These are phyloP conservation scores for Rosa persica DNA, from an alignment of 306 rosid genomes.

Conservation along the genomic window DNA sequence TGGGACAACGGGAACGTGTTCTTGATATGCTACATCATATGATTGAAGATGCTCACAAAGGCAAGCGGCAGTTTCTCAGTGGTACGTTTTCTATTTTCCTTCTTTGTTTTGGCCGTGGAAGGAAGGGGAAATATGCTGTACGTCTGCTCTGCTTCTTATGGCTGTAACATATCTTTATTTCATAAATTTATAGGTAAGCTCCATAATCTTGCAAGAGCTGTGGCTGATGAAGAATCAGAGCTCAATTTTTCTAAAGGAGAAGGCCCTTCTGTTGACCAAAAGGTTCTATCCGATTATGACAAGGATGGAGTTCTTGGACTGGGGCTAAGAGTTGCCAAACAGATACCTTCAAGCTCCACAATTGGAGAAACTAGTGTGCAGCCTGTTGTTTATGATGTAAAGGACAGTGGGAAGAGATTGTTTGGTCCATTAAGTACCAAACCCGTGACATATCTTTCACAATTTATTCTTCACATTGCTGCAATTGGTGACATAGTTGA, in stretches of 20 bases:
- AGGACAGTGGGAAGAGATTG: slow-evolving; percentile 79
- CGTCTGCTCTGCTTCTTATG: slow-evolving; percentile 17
- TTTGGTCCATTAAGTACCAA: slow-evolving; percentile 82
- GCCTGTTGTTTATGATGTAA: slow-evolving; percentile 67
- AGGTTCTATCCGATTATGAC: slow-evolving; percentile 53
- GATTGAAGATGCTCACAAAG: slow-evolving; percentile 97
- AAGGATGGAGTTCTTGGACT: slow-evolving; percentile 79
- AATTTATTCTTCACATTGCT: slow-evolving; percentile 91
- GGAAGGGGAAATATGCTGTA: slow-evolving; percentile 16
- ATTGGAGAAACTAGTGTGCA: slow-evolving; percentile 52
- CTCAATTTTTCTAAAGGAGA: slow-evolving; percentile 65
- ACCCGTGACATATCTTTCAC: slow-evolving; percentile 82
- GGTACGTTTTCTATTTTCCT: slow-evolving; percentile 47
- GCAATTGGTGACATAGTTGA: slow-evolving; percentile 98
- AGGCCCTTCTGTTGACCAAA: slow-evolving; percentile 59
- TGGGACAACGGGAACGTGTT: slow-evolving; percentile 95
- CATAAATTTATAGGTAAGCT: slow-evolving; percentile 72
- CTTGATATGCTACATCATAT: slow-evolving; percentile 90
- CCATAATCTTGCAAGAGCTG: slow-evolving; percentile 97
- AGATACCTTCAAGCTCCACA: slow-evolving; percentile 53
- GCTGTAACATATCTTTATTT: slow-evolving; percentile 27
- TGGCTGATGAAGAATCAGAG: slow-evolving; percentile 91
- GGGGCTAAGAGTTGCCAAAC: slow-evolving; percentile 77
- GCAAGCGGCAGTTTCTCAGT: slow-evolving; percentile 90
- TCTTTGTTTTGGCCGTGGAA: background rate